Evolutionary conservation across 2,329 filamentous ascomycete genomes (phyloP).

Genomic region (Fusarium sp.): DNA sequence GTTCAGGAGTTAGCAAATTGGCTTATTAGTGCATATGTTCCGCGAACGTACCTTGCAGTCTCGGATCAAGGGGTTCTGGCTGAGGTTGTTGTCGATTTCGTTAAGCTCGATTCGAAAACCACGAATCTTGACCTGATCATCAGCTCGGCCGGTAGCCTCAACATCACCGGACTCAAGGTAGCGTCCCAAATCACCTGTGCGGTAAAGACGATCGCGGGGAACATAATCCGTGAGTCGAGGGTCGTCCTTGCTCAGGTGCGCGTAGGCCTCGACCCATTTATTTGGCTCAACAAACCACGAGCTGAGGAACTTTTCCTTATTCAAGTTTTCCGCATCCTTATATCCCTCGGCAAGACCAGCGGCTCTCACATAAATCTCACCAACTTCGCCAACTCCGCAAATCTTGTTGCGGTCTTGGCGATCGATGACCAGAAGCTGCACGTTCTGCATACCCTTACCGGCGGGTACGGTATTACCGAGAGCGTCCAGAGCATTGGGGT

Average conservation of each 20-base stretch:
- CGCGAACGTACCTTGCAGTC: constrained; percentile 70
- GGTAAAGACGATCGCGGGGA: constrained; percentile 85
- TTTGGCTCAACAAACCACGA: constrained; percentile 88
- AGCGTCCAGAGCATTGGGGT: constrained; percentile 63
- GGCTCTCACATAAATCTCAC: constrained; percentile 85
- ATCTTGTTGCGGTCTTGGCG: constrained; percentile 72
- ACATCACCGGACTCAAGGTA: constrained; percentile 71
- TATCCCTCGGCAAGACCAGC: constrained; percentile 81
- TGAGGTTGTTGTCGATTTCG: constrained; percentile 89
- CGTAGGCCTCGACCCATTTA: constrained; percentile 74
- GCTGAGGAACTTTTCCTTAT: constrained; percentile 75
- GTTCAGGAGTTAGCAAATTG: neutral
- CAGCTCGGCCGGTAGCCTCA: constrained; percentile 81
- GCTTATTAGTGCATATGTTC: neutral
- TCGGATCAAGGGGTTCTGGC: constrained; percentile 77
- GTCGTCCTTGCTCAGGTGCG: constrained; percentile 66
- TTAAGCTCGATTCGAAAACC: constrained; percentile 93
- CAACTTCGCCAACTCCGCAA: constrained; percentile 83
- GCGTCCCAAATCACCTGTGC: constrained; percentile 83
- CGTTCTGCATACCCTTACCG: constrained; percentile 86
- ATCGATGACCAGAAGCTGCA: constrained; percentile 87
- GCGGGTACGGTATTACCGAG: constrained; percentile 79
- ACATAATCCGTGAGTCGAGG: constrained; percentile 72
- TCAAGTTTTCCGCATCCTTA: no score
- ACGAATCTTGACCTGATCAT: constrained; percentile 94